Percentiles rank a stretch among this genome's conserved stretches.
phyloP scores from a whole-genome alignment of 2,329 filamentous ascomycete genomes.

The Fusarium nisikadoi region DNA sequence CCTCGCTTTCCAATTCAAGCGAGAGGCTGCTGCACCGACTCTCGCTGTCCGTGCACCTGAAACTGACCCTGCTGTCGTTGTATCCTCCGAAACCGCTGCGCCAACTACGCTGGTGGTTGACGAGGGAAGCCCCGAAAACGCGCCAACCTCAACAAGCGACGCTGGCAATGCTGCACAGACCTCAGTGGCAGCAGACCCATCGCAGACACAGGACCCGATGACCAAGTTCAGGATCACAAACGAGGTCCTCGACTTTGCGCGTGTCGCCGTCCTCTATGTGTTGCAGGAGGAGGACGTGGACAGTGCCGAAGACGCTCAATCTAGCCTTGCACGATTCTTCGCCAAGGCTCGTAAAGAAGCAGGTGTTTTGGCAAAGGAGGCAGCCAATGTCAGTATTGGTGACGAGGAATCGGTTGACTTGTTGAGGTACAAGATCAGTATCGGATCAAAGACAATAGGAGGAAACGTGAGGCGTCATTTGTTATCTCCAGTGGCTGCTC shows the following conservation, averaged over 20 bases:
- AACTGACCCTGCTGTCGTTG: slow-evolving; percentile 28
- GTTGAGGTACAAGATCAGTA: slow-evolving; percentile 57
- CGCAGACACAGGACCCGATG: slow-evolving; percentile 24
- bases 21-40: slow-evolving; percentile 14
- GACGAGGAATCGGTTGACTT: slow-evolving; percentile 61
- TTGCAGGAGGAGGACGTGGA: slow-evolving; percentile 64
- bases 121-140: slow-evolving; percentile 29
- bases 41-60: slow-evolving; percentile 17
- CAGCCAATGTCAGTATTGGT: slow-evolving; percentile 56
- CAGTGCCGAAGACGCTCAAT: slow-evolving; percentile 65
- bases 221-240: slow-evolving; percentile 62
- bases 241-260: slow-evolving; percentile 70
- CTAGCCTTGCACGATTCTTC: slow-evolving; percentile 66
- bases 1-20: slow-evolving; percentile 34
- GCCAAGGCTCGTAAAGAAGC: slow-evolving; percentile 48
- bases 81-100: slow-evolving; percentile 30
- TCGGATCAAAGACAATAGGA: slow-evolving; percentile 47
- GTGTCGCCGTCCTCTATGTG: slow-evolving; percentile 70
- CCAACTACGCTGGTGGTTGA: slow-evolving; percentile 40
- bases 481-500: not conserved
- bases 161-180: slow-evolving; percentile 17
- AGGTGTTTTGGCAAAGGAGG: slow-evolving; percentile 50
- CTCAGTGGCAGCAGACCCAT: slow-evolving; percentile 11
- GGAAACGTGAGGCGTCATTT: slow-evolving; percentile 38
- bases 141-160: slow-evolving; percentile 18